These are phyloP conservation scores for Leccinum boreale DNA, from an alignment of 768 basidiomycete genomes.

Conservation along the genomic window DNA sequence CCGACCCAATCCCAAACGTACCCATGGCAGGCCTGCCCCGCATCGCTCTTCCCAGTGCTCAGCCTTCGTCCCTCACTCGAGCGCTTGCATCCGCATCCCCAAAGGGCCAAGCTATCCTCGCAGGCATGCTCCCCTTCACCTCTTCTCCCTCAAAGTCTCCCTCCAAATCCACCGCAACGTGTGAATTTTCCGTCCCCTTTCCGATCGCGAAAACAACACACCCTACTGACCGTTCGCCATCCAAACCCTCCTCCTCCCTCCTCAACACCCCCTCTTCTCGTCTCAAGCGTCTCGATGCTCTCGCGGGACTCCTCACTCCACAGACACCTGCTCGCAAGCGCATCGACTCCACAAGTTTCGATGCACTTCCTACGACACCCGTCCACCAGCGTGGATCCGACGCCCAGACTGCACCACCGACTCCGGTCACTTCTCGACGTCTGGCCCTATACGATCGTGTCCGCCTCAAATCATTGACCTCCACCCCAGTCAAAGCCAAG, in stretches of 20 bases:
- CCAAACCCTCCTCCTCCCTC: slow-evolving; percentile 49
- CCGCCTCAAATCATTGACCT: slow-evolving; percentile 65
- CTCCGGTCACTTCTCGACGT: slow-evolving; percentile 71
- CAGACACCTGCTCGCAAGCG: slow-evolving; percentile 42
- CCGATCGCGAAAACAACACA: slow-evolving; percentile 37
- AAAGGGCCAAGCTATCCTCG: slow-evolving; percentile 42
- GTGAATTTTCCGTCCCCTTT: slow-evolving; percentile 38
- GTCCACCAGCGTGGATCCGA: slow-evolving; percentile 55
- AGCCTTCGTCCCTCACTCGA: slow-evolving; percentile 67
- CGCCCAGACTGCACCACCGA: slow-evolving; percentile 57
- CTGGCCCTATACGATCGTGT: slow-evolving; percentile 81
- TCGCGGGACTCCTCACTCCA: slow-evolving; percentile 36
- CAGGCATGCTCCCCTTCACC: slow-evolving; percentile 30
- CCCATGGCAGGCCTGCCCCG: slow-evolving; percentile 67
- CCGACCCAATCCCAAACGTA: slow-evolving; percentile 46
- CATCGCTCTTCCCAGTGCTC: slow-evolving; percentile 43
- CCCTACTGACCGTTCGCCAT: slow-evolving; percentile 37
- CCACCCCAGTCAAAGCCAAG: slow-evolving; percentile 59
- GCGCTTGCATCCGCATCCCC: slow-evolving; percentile 73
- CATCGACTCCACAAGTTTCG: slow-evolving; percentile 37
- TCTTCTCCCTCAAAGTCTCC: slow-evolving; percentile 40
- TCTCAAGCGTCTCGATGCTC: slow-evolving; percentile 32
- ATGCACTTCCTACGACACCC: slow-evolving; percentile 61
- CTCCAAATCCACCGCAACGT: slow-evolving; percentile 25
- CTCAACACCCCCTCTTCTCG: slow-evolving; percentile 65